phyloP scores from a whole-genome alignment of 768 basidiomycete genomes.

The Cubamyces lactineus region DNA sequence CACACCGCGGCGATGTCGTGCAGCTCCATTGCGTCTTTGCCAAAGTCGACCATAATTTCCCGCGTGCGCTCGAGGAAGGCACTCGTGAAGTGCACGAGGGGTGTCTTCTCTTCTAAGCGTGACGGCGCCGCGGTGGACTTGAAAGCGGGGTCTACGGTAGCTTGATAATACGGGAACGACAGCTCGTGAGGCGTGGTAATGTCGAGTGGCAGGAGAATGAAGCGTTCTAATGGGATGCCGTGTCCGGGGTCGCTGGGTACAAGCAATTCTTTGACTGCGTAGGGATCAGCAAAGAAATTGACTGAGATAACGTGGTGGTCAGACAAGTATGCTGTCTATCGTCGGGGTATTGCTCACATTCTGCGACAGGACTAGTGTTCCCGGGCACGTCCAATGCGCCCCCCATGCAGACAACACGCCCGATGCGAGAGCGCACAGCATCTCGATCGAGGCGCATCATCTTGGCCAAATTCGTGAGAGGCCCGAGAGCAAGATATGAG shows the following conservation, averaged over 20 bases:
- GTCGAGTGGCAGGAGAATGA: slow-evolving; percentile 77
- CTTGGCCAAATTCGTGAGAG: slow-evolving; percentile 79
- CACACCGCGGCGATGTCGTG: slow-evolving; percentile 91
- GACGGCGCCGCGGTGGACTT: slow-evolving; percentile 54
- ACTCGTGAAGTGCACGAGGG: slow-evolving; percentile 76
- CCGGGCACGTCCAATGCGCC: slow-evolving; percentile 91
- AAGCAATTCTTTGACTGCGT: slow-evolving; percentile 74
- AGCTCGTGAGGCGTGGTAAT: slow-evolving; percentile 82
- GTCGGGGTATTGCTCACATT: slow-evolving; percentile 58
- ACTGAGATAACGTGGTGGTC: slow-evolving; percentile 46
- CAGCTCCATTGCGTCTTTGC: slow-evolving; percentile 85
- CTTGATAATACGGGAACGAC: slow-evolving; percentile 65
- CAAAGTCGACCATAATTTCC: slow-evolving; percentile 77
- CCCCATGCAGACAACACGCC: slow-evolving; percentile 89
- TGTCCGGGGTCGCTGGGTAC: slow-evolving; percentile 41
- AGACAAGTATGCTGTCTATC: neutral
- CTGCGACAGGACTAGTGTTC: slow-evolving; percentile 79
- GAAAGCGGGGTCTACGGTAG: slow-evolving; percentile 65
- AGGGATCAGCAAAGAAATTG: slow-evolving; percentile 89
- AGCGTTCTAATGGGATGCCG: slow-evolving; percentile 64
- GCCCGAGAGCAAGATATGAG: slow-evolving; percentile 75
- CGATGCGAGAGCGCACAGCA: slow-evolving; percentile 60
- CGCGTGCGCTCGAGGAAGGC: slow-evolving; percentile 76
- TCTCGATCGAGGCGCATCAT: slow-evolving; percentile 59
- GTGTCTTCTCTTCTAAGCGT: slow-evolving; percentile 48